Evolutionary conservation across 2,329 filamentous ascomycete genomes (phyloP), one percentile per base, ranked within the genome.

Genomic region (Hypoxylon sp.): DNA sequence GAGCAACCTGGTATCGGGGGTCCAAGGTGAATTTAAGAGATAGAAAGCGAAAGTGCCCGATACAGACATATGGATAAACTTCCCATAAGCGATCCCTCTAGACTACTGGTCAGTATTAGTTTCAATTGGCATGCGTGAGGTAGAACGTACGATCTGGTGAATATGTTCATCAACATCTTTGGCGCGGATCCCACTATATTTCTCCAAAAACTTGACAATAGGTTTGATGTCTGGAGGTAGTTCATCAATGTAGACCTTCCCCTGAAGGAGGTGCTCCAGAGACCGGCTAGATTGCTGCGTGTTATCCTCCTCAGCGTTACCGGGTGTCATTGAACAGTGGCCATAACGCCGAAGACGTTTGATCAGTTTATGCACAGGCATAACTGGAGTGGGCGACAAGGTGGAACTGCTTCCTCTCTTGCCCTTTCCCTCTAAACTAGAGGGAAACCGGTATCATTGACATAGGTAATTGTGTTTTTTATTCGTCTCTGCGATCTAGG

Each of bases 21-120:
- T 79, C 75, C 26, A 67, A 57, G 13, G 66, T 63, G 35, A 76
- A 71, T 7, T 69, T 66, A n/a, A 78, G 66, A 30, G 71, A 72
- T 11, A 79, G 67, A 48, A 80, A 80, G 35, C 75, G 77, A 73
- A 77, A 79, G 34, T 75, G 71, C n/a, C 77, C 77, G 43, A 79
- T 71, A 58, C 70, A 78, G 17, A 76, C 73, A 51, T 73, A 72
- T 5, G 71, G 71, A 30, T 73, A 73, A 35, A 75, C 61, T 19
- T 68, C 69, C 78, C 77, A 79, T 5, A 77, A 71, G 30, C 71
- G 67, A 49, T 78, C 73, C 54, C 77, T 71, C 77, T 79, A 13
- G 7, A 27, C 19, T 23, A 9, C 12, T 19, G 12, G 43, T 47
- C 23, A 49, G 47, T 30, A 19, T 12, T 16, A 27, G 7, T 25